Conservation (phyloP, 129 eudicot genomes). For the Helianthus tuberosus region DNA sequence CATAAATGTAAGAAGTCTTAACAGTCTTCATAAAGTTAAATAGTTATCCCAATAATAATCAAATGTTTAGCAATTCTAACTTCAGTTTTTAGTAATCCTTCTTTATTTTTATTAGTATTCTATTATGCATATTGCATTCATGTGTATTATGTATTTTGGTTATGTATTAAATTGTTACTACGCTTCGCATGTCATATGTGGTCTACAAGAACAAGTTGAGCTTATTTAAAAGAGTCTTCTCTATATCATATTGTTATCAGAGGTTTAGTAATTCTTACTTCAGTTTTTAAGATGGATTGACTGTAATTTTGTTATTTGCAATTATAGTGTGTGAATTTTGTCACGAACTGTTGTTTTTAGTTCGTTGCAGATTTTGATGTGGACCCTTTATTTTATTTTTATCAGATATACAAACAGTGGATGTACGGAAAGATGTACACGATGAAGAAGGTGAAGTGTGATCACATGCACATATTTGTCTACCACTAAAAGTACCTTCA, state of each 20-base stretch:
- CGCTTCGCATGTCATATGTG: not conserved
- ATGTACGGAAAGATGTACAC: conserved; percentile 27
- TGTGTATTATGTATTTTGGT: too few relatives aligned
- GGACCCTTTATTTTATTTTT: not conserved
- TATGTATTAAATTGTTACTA: not conserved
- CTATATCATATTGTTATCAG: not conserved
- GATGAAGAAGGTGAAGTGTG: too few relatives aligned
- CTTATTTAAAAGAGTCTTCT: not conserved
- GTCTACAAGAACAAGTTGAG: not conserved
- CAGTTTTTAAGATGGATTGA: conserved; percentile 3
- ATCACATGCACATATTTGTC: too few relatives aligned
- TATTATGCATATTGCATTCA: too few relatives aligned
- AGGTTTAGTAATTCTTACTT: not conserved
- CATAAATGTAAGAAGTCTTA: too few relatives aligned
- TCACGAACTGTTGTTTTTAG: not conserved
- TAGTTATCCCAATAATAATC: too few relatives aligned
- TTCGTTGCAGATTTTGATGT: not conserved
- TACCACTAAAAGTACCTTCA: too few relatives aligned
- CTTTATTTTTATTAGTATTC: too few relatives aligned
- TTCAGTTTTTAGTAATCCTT: too few relatives aligned
- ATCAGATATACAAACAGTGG: conserved; percentile 35
- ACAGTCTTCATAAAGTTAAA: too few relatives aligned
- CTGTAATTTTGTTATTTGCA: conserved; percentile 1
- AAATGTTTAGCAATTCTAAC: too few relatives aligned
- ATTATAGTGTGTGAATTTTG: not conserved